These are phyloP conservation scores for Alternaria longipes DNA, from an alignment of 2,329 filamentous ascomycete species.

Conservation along the genomic window DNA sequence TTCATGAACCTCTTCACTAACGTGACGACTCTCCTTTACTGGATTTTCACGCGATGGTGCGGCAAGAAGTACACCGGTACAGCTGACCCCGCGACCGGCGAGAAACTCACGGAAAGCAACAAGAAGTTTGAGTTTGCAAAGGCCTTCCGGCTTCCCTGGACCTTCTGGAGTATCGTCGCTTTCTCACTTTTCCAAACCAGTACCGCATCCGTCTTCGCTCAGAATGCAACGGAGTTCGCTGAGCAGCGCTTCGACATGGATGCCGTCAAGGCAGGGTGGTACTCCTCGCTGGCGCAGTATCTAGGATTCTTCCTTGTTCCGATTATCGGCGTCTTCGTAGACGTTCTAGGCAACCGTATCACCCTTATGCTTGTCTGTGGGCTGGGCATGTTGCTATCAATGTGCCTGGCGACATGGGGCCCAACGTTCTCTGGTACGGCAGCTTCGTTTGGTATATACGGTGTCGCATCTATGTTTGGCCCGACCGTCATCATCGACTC, in stretches of 20 bases:
- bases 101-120: constrained; percentile 67
- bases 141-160: constrained; percentile 67
- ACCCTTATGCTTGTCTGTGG: constrained; percentile 59
- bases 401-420: constrained; percentile 65
- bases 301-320: constrained; percentile 67
- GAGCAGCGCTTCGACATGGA: constrained; percentile 67
- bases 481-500: constrained; percentile 69
- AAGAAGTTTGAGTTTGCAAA: constrained; percentile 66
- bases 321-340: constrained; percentile 64
- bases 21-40: constrained; percentile 62
- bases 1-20: constrained; percentile 73
- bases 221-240: constrained; percentile 69
- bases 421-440: constrained; percentile 62
- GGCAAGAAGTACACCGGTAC: constrained; percentile 59
- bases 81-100: constrained; percentile 65
- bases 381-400: constrained; percentile 61
- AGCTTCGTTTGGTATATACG: constrained; percentile 68
- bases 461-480: constrained; percentile 64
- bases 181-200: constrained; percentile 69
- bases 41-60: constrained; percentile 64
- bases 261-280: constrained; percentile 67
- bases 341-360: constrained; percentile 64
- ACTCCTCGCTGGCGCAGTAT: constrained; percentile 66
- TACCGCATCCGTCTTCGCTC: constrained; percentile 63
- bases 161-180: constrained; percentile 64